Evolutionary conservation across 2,329 filamentous ascomycete species (phyloP).

Genomic region (Diaporthe vaccinii): DNA sequence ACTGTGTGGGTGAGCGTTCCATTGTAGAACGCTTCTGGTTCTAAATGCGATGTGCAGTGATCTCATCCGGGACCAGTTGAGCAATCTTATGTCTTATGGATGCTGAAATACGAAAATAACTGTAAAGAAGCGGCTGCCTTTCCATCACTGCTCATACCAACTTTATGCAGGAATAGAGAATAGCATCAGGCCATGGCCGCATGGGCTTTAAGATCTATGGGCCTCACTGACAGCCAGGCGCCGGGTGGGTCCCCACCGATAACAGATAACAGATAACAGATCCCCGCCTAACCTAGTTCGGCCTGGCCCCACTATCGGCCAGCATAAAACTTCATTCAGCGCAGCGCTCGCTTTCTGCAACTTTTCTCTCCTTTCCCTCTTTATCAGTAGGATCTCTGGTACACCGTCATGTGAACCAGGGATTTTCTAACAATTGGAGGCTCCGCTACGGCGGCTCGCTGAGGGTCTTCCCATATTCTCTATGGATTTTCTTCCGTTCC

Average conservation of each 20-base stretch:
- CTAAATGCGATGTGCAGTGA: background rate
- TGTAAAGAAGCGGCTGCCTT: no score
- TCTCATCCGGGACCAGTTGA: background rate
- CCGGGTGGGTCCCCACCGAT: background rate
- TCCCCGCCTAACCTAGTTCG: background rate
- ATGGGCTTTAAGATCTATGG: background rate
- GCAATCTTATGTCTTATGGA: background rate
- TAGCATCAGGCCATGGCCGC: background rate
- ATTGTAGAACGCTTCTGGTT: no score
- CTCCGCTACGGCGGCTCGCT: constrained; percentile 69
- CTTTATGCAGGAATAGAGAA: background rate
- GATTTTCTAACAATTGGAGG: constrained; percentile 58
- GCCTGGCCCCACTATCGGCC: constrained; percentile 2
- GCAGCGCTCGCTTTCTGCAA: background rate
- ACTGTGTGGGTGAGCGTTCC: background rate
- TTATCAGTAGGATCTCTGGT: constrained; percentile 61
- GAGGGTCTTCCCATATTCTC: constrained; percentile 62
- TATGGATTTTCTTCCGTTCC: constrained; percentile 69
- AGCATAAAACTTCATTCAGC: constrained; percentile 35
- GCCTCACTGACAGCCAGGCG: background rate
- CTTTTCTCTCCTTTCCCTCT: constrained; percentile 51
- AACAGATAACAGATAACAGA: constrained; percentile 28
- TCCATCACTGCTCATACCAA: background rate
- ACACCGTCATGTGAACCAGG: constrained; percentile 65
- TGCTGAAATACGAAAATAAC: background rate